Base-by-base conservation (phyloP, 345 rosid species). In the Corchorus capsularis region DNA sequence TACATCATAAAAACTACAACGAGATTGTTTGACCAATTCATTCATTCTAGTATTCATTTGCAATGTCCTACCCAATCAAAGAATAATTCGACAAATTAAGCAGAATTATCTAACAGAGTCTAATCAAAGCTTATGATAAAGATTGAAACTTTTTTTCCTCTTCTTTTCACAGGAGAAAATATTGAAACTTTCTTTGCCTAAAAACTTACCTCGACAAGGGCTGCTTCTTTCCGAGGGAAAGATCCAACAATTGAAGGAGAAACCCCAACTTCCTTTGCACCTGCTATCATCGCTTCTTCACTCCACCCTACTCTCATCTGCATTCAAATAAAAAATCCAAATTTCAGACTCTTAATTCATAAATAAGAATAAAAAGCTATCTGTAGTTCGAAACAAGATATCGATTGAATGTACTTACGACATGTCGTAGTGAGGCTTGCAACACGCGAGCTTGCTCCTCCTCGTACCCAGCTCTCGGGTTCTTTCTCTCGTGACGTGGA, bases 161-260 rank as follows among this genome's bases (percentile, higher is more conserved):
- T 27, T 27, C 27, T 27, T 27, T 27, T 27, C 7, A 41, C 45
- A 41, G 45, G 6, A 4, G 7, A 41, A 41, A 41, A 7, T 4
- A 7, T 41, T 41, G 2, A 41, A 41, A 41, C 45, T 41, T 41
- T 41, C 6, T 41, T 34, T 12, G 35, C 15, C 27, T 46, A 9
- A 35, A 53, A 10, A 34, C 17, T 47, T 63, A 95, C 99, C 98
- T 96, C 99, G 20, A 93, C 94, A 10, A 96, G 86, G 3, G 93
- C 91, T 41, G 97, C 97, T 82, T 91, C 98, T 84, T 91, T 93
- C 66, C 96, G 83, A 1, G 97, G 88, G 82, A 93, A 89, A 75
- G 98, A 87, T 15, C 99, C 99, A 53, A 93, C 87, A 1, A 93
- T 86, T 2, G 98, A 87, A 77, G 99, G 99, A 69, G 99, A 96